These are phyloP conservation scores for Colletotrichum sp. DNA, from an alignment of 2,329 filamentous ascomycete genomes.

Conservation along the genomic window DNA sequence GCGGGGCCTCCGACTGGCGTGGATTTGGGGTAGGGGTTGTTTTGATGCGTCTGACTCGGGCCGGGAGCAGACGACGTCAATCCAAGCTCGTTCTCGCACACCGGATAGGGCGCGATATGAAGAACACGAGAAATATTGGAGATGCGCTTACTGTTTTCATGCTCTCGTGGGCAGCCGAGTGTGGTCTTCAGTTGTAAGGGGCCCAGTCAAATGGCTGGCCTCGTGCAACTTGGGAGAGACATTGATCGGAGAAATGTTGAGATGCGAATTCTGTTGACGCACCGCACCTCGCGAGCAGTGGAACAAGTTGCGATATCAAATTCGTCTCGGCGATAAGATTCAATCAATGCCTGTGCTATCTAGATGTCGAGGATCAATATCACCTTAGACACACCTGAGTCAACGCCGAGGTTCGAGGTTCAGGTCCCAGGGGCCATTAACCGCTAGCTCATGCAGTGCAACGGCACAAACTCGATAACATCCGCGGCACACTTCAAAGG, in stretches of 20 bases:
- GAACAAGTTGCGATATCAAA: neutral
- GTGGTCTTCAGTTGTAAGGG: accelerated
- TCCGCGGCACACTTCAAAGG: neutral
- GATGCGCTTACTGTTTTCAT: neutral
- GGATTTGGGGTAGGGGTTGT: neutral
- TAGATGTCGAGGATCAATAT: neutral
- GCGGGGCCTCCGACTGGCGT: neutral
- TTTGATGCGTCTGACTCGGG: neutral
- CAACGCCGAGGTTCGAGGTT: neutral
- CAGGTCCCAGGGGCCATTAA: neutral
- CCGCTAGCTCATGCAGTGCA: neutral
- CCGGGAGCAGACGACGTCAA: neutral
- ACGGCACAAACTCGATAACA: neutral
- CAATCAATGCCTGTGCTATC: neutral
- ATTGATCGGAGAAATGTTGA: neutral
- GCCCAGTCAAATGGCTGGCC: neutral
- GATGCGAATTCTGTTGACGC: neutral
- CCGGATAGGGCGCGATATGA: neutral
- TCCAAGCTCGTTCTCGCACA: neutral
- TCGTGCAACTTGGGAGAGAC: neutral
- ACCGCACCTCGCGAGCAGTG: accelerated
- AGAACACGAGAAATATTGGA: neutral
- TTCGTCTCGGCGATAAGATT: neutral
- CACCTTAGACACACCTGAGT: neutral
- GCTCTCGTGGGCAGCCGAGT: neutral